Percentiles rank a stretch among this genome's conserved stretches.
phyloP scores from a whole-genome alignment of 805 yeast species.

The Naumovozyma baii region DNA sequence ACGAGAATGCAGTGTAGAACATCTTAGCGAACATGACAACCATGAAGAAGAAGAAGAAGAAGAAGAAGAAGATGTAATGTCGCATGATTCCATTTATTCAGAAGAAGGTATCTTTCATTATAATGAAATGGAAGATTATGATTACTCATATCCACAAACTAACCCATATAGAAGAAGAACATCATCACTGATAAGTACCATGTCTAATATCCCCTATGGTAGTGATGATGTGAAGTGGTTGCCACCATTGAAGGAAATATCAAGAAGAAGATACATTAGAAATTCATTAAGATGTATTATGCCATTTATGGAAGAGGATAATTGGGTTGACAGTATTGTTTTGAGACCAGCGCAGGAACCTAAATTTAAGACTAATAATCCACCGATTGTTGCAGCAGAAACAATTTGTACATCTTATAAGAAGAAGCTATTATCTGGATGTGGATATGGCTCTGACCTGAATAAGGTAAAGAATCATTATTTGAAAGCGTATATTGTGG shows the following conservation, averaged over 20 bases:
- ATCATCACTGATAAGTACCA: slow-evolving; percentile 18
- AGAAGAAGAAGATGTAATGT: slow-evolving; percentile 4
- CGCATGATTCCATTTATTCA: slow-evolving; percentile 13
- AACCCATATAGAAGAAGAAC: slow-evolving; percentile 8
- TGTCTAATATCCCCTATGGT: slow-evolving; percentile 18
- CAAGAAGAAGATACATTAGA: slow-evolving; percentile 36
- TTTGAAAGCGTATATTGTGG: slow-evolving; percentile 22
- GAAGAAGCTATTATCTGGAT: background rate
- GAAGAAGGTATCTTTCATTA: slow-evolving; percentile 25
- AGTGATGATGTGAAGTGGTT: slow-evolving; percentile 37
- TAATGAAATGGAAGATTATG: slow-evolving; percentile 19
- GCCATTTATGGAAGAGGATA: slow-evolving; percentile 41
- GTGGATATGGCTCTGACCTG: background rate
- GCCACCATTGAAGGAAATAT: slow-evolving; percentile 33
- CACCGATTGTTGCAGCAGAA: slow-evolving; percentile 7
- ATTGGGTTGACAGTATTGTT: slow-evolving; percentile 42
- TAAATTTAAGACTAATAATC: slow-evolving; percentile 16
- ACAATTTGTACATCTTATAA: background rate
- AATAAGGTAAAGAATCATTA: slow-evolving; percentile 16
- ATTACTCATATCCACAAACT: slow-evolving; percentile 4
- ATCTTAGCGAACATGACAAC: slow-evolving; percentile 3
- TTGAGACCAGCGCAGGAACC: slow-evolving; percentile 27
- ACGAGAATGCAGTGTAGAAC: slow-evolving; percentile 17
- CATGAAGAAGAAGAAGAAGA: slow-evolving; percentile 11
- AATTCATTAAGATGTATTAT: slow-evolving; percentile 50